Evolutionary conservation across 2,329 filamentous ascomycete genomes (phyloP).

Genomic region (Dothideomycetes sp.): DNA sequence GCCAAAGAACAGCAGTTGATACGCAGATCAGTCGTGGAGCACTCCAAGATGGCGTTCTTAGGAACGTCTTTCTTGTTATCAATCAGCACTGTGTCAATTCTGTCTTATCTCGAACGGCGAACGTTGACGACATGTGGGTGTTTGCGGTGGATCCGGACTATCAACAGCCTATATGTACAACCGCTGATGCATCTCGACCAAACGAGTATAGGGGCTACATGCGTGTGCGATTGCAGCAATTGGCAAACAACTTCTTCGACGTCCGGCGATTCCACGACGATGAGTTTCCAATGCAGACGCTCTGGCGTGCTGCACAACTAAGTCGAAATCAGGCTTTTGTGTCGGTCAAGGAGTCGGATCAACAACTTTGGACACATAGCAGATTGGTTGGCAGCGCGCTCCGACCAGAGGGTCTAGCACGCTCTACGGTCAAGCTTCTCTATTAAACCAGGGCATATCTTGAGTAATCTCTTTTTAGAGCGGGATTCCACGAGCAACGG

Average conservation of each 20-base stretch:
- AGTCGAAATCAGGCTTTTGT: conserved; percentile 13
- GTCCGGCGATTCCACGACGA: conserved; percentile 10
- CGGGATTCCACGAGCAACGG: no score
- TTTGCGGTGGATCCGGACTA: conserved; percentile 14
- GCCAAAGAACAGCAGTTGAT: background rate
- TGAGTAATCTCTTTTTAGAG: no score
- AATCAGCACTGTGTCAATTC: background rate
- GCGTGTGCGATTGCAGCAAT: conserved; percentile 15
- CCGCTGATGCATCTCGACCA: background rate
- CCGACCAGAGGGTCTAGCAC: no score
- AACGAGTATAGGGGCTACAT: conserved; percentile 15
- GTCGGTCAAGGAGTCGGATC: conserved; percentile 2
- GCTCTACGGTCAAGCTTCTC: no score
- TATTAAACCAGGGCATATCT: no score
- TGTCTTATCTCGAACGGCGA: background rate
- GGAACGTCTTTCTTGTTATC: conserved; percentile 1
- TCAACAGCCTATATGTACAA: background rate
- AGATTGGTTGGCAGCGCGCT: background rate
- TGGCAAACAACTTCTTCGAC: conserved; percentile 16
- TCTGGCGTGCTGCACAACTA: conserved; percentile 13
- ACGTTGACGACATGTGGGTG: conserved; percentile 10
- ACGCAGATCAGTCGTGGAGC: background rate
- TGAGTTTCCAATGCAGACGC: conserved; percentile 3
- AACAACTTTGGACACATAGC: background rate
- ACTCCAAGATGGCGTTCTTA: background rate